Conservation (phyloP, 2,329 filamentous ascomycete genomes). For the Dactylonectria macrodidyma region DNA sequence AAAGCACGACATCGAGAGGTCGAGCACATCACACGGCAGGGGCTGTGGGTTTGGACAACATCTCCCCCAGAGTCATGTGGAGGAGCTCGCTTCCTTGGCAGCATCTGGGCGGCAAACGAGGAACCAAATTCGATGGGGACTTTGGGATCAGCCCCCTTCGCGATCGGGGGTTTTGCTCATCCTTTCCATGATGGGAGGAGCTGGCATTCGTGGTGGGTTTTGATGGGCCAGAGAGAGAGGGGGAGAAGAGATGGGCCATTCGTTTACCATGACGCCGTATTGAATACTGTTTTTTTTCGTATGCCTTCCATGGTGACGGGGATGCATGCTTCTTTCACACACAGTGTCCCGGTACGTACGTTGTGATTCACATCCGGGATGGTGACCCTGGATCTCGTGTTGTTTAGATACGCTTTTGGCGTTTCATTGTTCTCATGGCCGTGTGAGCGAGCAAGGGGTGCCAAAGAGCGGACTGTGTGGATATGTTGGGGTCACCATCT, state of each 20-base stretch:
- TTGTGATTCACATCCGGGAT: conserved; percentile 21
- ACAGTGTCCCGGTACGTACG: not conserved
- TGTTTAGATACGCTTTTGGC: conserved; percentile 5
- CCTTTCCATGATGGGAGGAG: conserved; percentile 39
- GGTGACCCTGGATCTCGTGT: conserved; percentile 9
- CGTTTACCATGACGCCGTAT: not conserved
- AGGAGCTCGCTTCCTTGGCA: conserved; percentile 14
- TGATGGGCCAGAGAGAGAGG: conserved; percentile 17
- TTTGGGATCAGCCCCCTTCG: conserved; percentile 31
- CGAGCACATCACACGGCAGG: not conserved
- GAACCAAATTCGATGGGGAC: conserved; percentile 28
- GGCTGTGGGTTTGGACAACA: not conserved
- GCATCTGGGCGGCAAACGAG: conserved; percentile 9
- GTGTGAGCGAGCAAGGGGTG: not conserved
- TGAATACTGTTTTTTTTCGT: conserved; percentile 3
- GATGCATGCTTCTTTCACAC: not conserved
- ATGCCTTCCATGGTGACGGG: conserved; percentile 12
- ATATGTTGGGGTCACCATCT: not conserved
- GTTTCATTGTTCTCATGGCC: not conserved
- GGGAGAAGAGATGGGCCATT: conserved; percentile 13
- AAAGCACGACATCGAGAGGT: conserved; percentile 3
- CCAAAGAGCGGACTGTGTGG: not conserved
- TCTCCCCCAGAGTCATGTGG: not conserved
- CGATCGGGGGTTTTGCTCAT: conserved; percentile 40
- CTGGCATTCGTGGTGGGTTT: conserved; percentile 33